Percentiles rank a stretch among this genome's conserved stretches.
Conservation (phyloP, 139 green algal species). For the Coelastrella sp. region DNA sequence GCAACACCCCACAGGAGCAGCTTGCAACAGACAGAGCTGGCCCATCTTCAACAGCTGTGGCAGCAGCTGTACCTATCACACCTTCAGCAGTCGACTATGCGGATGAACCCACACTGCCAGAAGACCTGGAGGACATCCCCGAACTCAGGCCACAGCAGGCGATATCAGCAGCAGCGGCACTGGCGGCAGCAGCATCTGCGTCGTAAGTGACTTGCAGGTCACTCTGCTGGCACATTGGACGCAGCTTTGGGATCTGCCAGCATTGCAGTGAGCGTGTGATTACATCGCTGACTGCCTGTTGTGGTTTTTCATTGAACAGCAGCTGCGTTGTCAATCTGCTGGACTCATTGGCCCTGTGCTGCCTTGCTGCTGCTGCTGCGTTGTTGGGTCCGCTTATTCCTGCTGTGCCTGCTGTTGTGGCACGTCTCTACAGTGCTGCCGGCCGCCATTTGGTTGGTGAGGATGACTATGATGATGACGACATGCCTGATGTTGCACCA, state of each 20-base stretch:
- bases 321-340: too few relatives aligned
- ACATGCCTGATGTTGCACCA: neutral
- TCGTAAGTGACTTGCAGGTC: neutral
- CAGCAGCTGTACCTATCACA: neutral
- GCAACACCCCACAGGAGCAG: neutral
- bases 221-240: neutral
- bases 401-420: too few relatives aligned
- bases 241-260: too few relatives aligned
- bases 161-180: constrained; percentile 7
- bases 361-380: too few relatives aligned
- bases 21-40: neutral
- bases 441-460: constrained; percentile 22
- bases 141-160: constrained; percentile 25
- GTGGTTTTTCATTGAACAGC: too few relatives aligned
- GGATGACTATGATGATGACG: constrained; percentile 49
- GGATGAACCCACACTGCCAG: constrained; percentile 40
- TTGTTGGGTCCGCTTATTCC: too few relatives aligned
- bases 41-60: neutral
- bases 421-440: neutral
- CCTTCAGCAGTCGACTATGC: constrained; percentile 12
- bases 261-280: too few relatives aligned
- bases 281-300: too few relatives aligned
- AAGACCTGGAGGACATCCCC: constrained; percentile 39
- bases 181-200: neutral
- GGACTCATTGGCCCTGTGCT: too few relatives aligned